Evolutionary conservation across 352 stramenopile genomes (phyloP), one percentile per base, ranked within the genome.

Genomic region (Phytophthora pinifolia): DNA sequence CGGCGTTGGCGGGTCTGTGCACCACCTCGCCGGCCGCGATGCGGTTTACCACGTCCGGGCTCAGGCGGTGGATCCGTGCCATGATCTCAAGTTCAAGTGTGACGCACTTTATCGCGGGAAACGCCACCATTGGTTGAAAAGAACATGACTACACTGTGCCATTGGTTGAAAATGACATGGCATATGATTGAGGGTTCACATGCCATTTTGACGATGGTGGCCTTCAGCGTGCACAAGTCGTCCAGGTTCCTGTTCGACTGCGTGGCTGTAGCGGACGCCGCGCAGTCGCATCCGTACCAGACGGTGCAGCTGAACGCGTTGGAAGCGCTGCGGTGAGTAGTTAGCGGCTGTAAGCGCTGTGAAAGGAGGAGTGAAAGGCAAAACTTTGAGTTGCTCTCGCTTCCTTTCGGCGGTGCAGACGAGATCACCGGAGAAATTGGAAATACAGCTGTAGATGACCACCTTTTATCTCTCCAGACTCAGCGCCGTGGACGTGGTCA

Each of bases 21-120:
- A 99, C 88, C 15, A 99, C 94, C 74, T 99, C 97, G 35, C 97
- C 83, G 12, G 83, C 82, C 6, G 94, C 94, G 56, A 98, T 98
- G 56, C 90, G 89, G 76, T 98, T 98, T 53, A 98, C 88, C n/a
- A 98, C 94, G 38, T 93, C 79, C 18, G 91, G 64, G 42, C 83
- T 77, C 25, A 98, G 74, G 6, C 92, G 90, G 59, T 96, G 61
- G 57, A 98, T 98, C 37, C 74, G 82, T 34, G 50, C 18, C 39
- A 51, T 60, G 18, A 44, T 57, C 8, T 20, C 18, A 35, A 38
- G 12, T 56, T 46, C 6, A 68, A 44, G 36, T 44, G 22, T 69
- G 57, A 59, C 44, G 52, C 54, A 66, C 73, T 86, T 82, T 67
- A 74, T 79, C 37, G 64, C 65, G 68, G 64, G 71, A 81, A 69